phyloP scores from a whole-genome alignment of 2,329 filamentous ascomycete species.

The Talaromyces albobiverticillius region DNA sequence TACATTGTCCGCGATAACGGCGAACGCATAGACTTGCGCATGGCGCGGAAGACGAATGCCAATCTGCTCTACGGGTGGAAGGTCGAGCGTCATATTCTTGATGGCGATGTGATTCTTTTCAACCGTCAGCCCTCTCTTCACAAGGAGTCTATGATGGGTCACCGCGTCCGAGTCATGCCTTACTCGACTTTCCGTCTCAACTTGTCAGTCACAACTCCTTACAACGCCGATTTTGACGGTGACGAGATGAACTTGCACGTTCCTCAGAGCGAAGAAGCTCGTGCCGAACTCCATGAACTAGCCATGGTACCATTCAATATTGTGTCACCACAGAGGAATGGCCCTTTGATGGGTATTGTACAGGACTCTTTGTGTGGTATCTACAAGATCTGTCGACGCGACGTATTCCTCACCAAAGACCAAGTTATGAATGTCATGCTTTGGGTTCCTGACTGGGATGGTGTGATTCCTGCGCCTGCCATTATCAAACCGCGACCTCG shows the following conservation, averaged over 20 bases:
- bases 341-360: constrained; percentile 98
- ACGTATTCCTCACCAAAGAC: constrained; percentile 85
- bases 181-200: constrained; percentile 99
- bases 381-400: constrained; percentile 93
- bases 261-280: constrained; percentile 93
- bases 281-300: constrained; percentile 88
- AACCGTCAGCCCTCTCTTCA: constrained; percentile 98
- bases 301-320: constrained; percentile 99
- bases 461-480: constrained; percentile 86
- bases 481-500: constrained; percentile 87
- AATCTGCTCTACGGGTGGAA: constrained; percentile 92
- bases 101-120: constrained; percentile 98
- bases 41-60: constrained; percentile 76
- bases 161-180: constrained; percentile 95
- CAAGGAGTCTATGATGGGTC: constrained; percentile 99
- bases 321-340: constrained; percentile 94
- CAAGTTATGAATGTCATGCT: constrained; percentile 95
- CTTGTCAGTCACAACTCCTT: constrained; percentile 93
- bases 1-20: constrained; percentile 94
- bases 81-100: constrained; percentile 92
- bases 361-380: constrained; percentile 95
- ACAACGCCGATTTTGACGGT: constrained; percentile 99
- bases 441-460: constrained; percentile 98
- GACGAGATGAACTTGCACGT: constrained; percentile 99
- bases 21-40: constrained; percentile 88